Conservation (phyloP, 1,139 yeast genomes). For the Meyerozyma elateridarum region DNA sequence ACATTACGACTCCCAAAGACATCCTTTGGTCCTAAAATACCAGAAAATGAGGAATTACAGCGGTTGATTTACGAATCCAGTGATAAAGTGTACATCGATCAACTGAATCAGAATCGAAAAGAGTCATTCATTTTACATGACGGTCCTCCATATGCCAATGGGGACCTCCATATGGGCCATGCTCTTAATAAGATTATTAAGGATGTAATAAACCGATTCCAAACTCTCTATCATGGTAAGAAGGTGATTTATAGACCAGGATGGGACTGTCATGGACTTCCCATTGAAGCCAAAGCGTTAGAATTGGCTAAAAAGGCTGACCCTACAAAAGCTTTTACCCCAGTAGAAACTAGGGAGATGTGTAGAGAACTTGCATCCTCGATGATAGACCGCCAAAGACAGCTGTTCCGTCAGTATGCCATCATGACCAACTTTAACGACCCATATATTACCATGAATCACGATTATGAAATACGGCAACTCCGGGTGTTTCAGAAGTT, state of each 20-base stretch:
- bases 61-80: conserved; percentile 25
- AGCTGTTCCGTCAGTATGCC: conserved; percentile 63
- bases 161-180: conserved; percentile 90
- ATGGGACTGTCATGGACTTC: conserved; percentile 98
- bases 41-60: conserved; percentile 24
- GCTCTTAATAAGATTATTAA: conserved; percentile 84
- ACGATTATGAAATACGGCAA: conserved; percentile 69
- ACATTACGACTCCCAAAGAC: conserved; percentile 41
- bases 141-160: conserved; percentile 99
- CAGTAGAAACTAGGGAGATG: conserved; percentile 48
- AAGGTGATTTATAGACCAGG: conserved; percentile 78
- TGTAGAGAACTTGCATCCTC: conserved; percentile 66
- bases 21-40: conserved; percentile 38
- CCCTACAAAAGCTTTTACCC: conserved; percentile 20
- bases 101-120: conserved; percentile 22
- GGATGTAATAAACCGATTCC: conserved; percentile 75
- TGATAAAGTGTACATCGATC: conserved; percentile 35
- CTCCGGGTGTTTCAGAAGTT: conserved; percentile 63
- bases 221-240: conserved; percentile 54
- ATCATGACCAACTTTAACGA: conserved; percentile 78
- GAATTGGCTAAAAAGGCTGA: conserved; percentile 32
- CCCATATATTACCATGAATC: conserved; percentile 70
- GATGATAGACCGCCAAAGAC: conserved; percentile 60
- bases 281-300: conserved; percentile 85
- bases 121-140: conserved; percentile 71